A percentile compares a stretch with the other conserved stretches of the same genome.
phyloP scores from a whole-genome alignment of 495 filamentous ascomycete genomes.

The Podospora sp. region DNA sequence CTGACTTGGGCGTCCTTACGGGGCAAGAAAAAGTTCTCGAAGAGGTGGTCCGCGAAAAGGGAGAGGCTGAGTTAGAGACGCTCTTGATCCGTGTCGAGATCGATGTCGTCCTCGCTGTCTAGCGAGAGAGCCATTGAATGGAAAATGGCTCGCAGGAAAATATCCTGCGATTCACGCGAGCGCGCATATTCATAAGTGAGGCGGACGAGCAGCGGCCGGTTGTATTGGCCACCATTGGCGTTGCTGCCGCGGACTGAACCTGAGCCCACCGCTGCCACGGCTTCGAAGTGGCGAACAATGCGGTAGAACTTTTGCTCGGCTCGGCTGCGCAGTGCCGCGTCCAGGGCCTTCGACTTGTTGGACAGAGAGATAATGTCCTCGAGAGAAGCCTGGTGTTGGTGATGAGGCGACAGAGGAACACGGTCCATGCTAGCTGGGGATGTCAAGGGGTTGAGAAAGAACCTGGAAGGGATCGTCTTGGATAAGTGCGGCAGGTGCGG shows the following conservation, averaged over 20 bases:
- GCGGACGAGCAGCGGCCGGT: constrained; percentile 30
- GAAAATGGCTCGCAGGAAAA: constrained; percentile 33
- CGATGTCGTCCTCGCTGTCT: constrained; percentile 24
- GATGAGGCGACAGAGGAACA: background rate
- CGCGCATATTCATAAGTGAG: constrained; percentile 35
- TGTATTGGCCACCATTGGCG: constrained; percentile 22
- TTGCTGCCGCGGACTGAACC: constrained; percentile 21
- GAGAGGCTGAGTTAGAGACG: constrained; percentile 21
- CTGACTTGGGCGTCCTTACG: too few relatives aligned
- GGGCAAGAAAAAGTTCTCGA: constrained; percentile 17
- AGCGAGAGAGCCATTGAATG: constrained; percentile 26
- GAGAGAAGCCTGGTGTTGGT: background rate
- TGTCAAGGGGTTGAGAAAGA: too few relatives aligned
- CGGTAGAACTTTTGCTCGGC: constrained; percentile 28
- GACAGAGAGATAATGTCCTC: background rate
- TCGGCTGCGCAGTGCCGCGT: constrained; percentile 16
- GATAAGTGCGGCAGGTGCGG: too few relatives aligned
- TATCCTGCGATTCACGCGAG: constrained; percentile 32
- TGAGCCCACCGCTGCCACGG: background rate
- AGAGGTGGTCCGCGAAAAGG: constrained; percentile 33
- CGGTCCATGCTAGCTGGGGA: background rate
- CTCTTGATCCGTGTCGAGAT: constrained; percentile 19
- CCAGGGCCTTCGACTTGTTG: background rate
- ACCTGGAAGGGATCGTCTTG: too few relatives aligned
- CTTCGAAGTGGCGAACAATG: constrained; percentile 28